A percentile compares a stretch with the other conserved stretches of the same genome.
These are phyloP conservation scores for Ceriops tagal DNA, from an alignment of 345 rosid species.

Conservation along the genomic window DNA sequence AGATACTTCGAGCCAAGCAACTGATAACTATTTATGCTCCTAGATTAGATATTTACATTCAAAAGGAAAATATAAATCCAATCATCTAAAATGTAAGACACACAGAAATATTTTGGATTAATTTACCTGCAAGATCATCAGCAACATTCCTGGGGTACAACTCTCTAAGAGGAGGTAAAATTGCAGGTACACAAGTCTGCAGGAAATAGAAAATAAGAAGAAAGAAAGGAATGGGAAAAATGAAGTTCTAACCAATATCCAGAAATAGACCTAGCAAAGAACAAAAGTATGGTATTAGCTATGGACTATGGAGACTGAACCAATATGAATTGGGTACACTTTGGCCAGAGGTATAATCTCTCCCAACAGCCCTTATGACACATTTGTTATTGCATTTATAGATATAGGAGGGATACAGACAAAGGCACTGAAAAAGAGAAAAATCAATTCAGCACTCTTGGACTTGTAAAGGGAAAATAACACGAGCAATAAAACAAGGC, in stretches of 20 bases:
- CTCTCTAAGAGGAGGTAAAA: conserved; percentile 72
- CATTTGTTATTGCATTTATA: too few species aligned
- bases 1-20: neutral
- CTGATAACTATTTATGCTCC: neutral
- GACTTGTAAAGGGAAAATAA: neutral
- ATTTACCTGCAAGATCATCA: conserved; percentile 70
- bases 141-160: conserved; percentile 66
- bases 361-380: too few species aligned
- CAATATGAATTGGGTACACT: neutral
- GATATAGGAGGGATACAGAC: neutral
- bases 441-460: too few species aligned
- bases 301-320: neutral
- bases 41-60: neutral
- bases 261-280: neutral
- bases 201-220: conserved; percentile 9
- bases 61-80: neutral
- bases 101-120: neutral
- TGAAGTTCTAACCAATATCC: neutral
- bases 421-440: too few species aligned
- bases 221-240: neutral
- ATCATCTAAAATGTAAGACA: neutral
- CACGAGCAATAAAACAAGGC: neutral
- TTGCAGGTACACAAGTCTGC: conserved; percentile 87
- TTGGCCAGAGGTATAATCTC: too few species aligned
- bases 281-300: neutral